Evolutionary conservation across 2,329 filamentous ascomycete genomes (phyloP), one percentile per base, ranked within the genome.

Genomic region (Setomelanomma holmii): DNA sequence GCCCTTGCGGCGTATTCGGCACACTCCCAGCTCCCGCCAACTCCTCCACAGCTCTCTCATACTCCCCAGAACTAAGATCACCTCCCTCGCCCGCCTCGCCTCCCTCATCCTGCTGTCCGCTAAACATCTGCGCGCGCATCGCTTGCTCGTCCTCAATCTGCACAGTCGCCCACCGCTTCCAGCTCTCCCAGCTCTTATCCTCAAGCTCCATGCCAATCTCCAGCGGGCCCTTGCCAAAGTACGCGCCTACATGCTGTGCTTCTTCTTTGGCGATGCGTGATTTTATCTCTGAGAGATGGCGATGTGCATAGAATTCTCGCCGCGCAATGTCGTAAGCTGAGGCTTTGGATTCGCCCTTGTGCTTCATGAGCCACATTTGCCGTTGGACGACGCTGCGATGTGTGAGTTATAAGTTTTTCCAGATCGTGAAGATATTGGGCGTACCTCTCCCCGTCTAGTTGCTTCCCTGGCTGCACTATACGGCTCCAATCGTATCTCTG

Each of bases 301-400:
- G 89, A 58, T 93, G 77, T 40, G 83, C 80, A 79, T 99, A 99
- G 77, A 98, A 96, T 74, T 99, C 93, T 61, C 88, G 88, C 53
- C 95, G 89, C 6, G 90, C 92, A 49, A 81, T 79, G 76, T 98
- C 93, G 79, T 99, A 99, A 24, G 95, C 92, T 61, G 84, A 75
- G 35, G 82, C 80, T 71, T 84, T 84, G 43, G 80, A 82, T 71
- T 90, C 82, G 45, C 80, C 5, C 75, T 76, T 43, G 58, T 74
- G 58, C 51, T 66, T 64, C 79, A 96, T 90, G 55, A 98, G 83
- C 84, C 88, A 96, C 53, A 95, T 73, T 73, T 98, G 93, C 57
- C 93, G 87, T 77, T 98, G 93, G 7, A 98, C 86, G 53, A 98
- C 95, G 75, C 93, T 98, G 45, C 39, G 19, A 22, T 12, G 16